Evolutionary conservation across 345 rosid species (phyloP).

Genomic region (Linum lewisii): DNA sequence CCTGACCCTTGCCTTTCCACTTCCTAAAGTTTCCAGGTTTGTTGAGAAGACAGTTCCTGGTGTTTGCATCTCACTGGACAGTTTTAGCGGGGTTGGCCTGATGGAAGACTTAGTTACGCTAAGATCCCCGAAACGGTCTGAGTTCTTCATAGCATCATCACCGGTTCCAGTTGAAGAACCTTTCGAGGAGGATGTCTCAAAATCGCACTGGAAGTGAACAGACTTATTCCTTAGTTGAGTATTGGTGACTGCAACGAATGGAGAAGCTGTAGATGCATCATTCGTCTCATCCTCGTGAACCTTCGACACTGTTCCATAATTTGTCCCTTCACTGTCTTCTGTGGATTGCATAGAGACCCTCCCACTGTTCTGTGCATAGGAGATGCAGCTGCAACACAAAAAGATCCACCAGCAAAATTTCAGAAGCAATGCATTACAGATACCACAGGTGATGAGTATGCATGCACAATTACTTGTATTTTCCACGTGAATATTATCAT

Average conservation of each 20-base stretch:
- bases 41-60: conserved; percentile 84
- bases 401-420: neutral
- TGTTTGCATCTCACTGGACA: conserved; percentile 94
- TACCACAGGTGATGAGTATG: neutral
- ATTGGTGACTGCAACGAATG: conserved; percentile 23
- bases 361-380: conserved; percentile 26
- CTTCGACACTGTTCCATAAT: conserved; percentile 19
- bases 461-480: neutral
- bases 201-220: conserved; percentile 45
- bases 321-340: conserved; percentile 31
- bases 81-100: conserved; percentile 57
- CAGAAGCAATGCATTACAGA: neutral
- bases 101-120: conserved; percentile 37
- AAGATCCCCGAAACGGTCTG: conserved; percentile 19
- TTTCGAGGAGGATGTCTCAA: conserved; percentile 32
- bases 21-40: conserved; percentile 31
- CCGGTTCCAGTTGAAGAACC: conserved; percentile 29
- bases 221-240: conserved; percentile 35
- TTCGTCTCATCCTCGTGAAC: conserved; percentile 13
- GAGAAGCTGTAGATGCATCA: conserved; percentile 15
- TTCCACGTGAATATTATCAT: neutral
- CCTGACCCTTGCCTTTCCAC: conserved; percentile 52
- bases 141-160: conserved; percentile 26
- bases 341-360: conserved; percentile 25
- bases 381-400: conserved; percentile 40